phyloP scores from a whole-genome alignment of 1,284 basidiomycete species.

The Pyrrhoderma noxium region DNA sequence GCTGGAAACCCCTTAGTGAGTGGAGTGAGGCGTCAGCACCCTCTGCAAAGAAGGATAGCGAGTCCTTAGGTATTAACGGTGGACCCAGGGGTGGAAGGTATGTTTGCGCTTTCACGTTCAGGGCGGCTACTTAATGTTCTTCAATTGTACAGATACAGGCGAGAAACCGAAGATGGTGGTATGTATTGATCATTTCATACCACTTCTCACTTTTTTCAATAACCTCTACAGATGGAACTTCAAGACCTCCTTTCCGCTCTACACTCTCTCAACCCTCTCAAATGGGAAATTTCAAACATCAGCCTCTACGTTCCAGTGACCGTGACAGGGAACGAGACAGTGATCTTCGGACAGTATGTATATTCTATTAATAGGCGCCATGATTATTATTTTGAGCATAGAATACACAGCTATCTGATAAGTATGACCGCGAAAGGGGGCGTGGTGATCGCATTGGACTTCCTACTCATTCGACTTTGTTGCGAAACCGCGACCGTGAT shows the following conservation, averaged over 20 bases:
- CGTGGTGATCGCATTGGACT: slow-evolving; percentile 52
- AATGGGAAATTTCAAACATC: slow-evolving; percentile 86
- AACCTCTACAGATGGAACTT: slow-evolving; percentile 37
- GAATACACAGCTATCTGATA: slow-evolving; percentile 61
- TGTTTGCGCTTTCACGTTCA: slow-evolving; percentile 9
- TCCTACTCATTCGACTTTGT: slow-evolving; percentile 33
- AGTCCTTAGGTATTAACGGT: slow-evolving; percentile 40
- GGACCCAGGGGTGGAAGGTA: slow-evolving; percentile 52
- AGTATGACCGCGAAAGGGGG: slow-evolving; percentile 55
- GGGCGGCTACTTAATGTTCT: not conserved
- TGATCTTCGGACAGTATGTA: slow-evolving; percentile 34
- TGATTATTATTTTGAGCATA: not conserved
- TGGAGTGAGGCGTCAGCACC: slow-evolving; percentile 50
- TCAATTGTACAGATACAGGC: slow-evolving; percentile 49
- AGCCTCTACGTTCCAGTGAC: slow-evolving; percentile 62
- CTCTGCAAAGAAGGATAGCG: slow-evolving; percentile 59
- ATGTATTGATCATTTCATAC: slow-evolving; percentile 21
- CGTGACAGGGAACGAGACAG: slow-evolving; percentile 52
- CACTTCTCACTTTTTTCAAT: slow-evolving; percentile 18
- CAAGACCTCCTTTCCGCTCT: slow-evolving; percentile 62
- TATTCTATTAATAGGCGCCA: not conserved
- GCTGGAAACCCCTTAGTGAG: slow-evolving; percentile 29
- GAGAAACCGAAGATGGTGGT: slow-evolving; percentile 70
- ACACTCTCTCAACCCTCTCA: slow-evolving; percentile 72
- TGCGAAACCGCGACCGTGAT: slow-evolving; percentile 64